These are phyloP conservation scores for Fusarium odoratissimum DNA, from an alignment of 2,329 filamentous ascomycete genomes.

Conservation along the genomic window DNA sequence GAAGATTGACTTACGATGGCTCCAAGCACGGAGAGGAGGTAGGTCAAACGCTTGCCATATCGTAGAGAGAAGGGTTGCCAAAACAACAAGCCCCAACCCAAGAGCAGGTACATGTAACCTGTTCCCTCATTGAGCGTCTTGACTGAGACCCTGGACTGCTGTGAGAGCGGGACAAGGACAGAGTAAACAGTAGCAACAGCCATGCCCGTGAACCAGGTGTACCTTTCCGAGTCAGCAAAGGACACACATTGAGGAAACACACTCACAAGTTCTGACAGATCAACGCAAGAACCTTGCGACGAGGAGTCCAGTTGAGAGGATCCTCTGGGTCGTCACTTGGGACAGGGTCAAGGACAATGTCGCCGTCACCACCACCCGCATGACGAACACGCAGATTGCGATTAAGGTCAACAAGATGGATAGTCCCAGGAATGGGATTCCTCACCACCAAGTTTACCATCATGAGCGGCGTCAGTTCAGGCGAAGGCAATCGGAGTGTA, in stretches of 20 bases:
- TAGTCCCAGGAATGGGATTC: constrained; percentile 51
- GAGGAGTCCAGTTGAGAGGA: constrained; percentile 61
- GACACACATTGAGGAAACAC: rapidly evolving
- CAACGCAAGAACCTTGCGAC: constrained; percentile 43
- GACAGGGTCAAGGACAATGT: constrained; percentile 63
- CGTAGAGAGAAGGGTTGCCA: constrained; percentile 61
- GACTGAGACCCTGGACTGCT: constrained; percentile 49
- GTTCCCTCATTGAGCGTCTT: constrained; percentile 54
- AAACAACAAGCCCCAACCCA: constrained; percentile 58
- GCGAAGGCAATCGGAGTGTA: not conserved
- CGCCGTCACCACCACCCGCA: constrained; percentile 44
- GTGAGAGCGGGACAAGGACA: constrained; percentile 51
- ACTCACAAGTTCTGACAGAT: constrained; percentile 48
- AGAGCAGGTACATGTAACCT: constrained; percentile 57
- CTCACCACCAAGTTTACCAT: not conserved
- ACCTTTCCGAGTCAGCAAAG: constrained; percentile 39
- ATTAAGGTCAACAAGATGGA: constrained; percentile 55
- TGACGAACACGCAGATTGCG: constrained; percentile 49
- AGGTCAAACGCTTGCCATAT: constrained; percentile 55
- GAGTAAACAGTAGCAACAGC: constrained; percentile 55
- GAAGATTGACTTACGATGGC: constrained; percentile 45
- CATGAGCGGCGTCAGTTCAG: not conserved
- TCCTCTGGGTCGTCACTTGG: constrained; percentile 64
- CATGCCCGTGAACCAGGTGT: constrained; percentile 55
- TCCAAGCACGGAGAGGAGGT: constrained; percentile 52